These are phyloP conservation scores for Ramularia collo-cygni DNA, from an alignment of 2,329 filamentous ascomycete genomes.

Conservation along the genomic window DNA sequence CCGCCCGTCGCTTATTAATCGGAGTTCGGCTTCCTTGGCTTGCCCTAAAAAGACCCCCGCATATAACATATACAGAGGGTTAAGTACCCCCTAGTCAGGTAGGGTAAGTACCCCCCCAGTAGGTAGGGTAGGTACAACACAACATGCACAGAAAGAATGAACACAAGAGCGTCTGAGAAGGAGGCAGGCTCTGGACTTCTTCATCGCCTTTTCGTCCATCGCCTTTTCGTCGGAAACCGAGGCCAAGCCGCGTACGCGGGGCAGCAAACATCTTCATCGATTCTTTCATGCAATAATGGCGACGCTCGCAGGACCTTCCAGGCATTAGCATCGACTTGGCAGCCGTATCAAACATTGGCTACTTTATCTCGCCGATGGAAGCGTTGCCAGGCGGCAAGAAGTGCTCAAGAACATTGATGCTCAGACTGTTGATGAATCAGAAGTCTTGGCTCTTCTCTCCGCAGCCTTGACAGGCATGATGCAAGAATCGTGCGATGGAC, in stretches of 20 bases:
- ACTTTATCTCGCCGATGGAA: slow-evolving; percentile 12
- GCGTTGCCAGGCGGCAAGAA: background rate
- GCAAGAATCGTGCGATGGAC: slow-evolving; percentile 1
- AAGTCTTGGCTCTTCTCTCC: background rate
- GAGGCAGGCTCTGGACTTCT: slow-evolving; percentile 32
- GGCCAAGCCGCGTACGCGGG: slow-evolving; percentile 54
- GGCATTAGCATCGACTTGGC: slow-evolving; percentile 26
- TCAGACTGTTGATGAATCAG: background rate
- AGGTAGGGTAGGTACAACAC: too few relatives aligned
- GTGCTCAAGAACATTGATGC: slow-evolving; percentile 1
- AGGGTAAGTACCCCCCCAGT: too few relatives aligned
- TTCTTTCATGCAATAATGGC: slow-evolving; percentile 22
- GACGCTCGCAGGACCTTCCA: slow-evolving; percentile 19
- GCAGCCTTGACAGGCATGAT: background rate
- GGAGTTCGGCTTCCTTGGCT: too few relatives aligned
- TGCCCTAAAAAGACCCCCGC: too few relatives aligned
- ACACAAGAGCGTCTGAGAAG: too few relatives aligned
- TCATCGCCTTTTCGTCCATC: slow-evolving; percentile 49
- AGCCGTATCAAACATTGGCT: slow-evolving; percentile 27
- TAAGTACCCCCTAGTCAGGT: too few relatives aligned
- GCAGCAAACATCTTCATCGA: slow-evolving; percentile 39
- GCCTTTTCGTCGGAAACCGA: slow-evolving; percentile 49
- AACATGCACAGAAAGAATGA: too few relatives aligned
- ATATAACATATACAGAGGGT: too few relatives aligned
- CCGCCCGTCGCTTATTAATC: too few relatives aligned